A percentile compares a stretch with the other conserved stretches of the same genome.
Conservation (phyloP, 1,284 basidiomycete species). For the Rhodotorula sp. region DNA sequence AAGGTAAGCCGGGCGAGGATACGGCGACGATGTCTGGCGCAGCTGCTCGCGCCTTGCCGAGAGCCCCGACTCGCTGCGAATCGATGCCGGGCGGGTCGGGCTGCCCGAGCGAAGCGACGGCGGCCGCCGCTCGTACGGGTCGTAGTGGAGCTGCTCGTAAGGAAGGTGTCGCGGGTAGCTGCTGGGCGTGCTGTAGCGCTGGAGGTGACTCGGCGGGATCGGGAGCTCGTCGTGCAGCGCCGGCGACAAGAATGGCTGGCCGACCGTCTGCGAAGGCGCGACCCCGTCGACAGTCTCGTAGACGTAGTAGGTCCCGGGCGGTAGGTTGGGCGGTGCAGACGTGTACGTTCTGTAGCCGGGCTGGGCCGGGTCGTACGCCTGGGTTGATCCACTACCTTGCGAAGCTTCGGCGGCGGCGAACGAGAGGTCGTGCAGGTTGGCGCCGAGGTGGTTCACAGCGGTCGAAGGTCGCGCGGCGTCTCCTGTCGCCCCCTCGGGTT, state of each 20-base stretch:
- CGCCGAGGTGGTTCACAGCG: background rate
- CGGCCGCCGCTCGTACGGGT: background rate
- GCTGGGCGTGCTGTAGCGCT: background rate
- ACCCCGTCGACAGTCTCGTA: background rate
- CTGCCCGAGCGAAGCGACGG: background rate
- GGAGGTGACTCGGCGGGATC: background rate
- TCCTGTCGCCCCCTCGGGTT: background rate
- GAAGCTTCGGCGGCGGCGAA: background rate
- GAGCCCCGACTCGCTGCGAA: background rate
- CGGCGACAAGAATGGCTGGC: background rate
- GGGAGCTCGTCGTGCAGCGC: background rate
- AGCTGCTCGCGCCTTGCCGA: background rate
- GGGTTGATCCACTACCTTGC: background rate
- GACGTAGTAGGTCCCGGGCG: background rate
- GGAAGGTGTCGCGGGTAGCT: background rate
- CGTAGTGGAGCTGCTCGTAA: background rate
- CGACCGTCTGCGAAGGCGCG: background rate
- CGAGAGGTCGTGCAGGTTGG: background rate
- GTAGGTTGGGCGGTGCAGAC: no score
- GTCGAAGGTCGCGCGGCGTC: background rate
- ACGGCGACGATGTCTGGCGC: slow-evolving; percentile 5
- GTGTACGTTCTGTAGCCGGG: no score
- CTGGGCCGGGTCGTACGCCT: background rate
- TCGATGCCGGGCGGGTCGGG: background rate
- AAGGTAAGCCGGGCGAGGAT: slow-evolving; percentile 3